phyloP scores from a whole-genome alignment of 805 yeast species.

The Tetrapisispora namnaoensis region DNA sequence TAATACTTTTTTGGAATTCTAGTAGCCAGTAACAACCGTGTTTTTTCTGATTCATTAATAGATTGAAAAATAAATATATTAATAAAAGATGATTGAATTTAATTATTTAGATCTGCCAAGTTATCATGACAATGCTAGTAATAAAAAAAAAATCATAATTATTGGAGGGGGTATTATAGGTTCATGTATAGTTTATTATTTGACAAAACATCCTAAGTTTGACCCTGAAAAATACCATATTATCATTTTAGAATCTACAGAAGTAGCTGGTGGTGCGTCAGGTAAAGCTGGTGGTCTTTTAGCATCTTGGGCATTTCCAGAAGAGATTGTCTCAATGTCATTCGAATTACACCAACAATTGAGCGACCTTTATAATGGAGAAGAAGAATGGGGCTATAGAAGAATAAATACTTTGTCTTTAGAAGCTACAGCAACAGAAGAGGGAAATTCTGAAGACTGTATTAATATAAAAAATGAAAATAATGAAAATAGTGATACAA shows the following conservation, averaged over 20 bases:
- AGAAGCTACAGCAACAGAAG: constrained; percentile 42
- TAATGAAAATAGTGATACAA: constrained; percentile 8
- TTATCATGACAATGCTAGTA: constrained; percentile 26
- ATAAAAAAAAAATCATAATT: constrained; percentile 67
- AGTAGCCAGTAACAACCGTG: too few relatives aligned
- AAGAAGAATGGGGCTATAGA: constrained; percentile 84
- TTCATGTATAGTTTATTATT: constrained; percentile 84
- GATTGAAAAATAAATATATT: too few relatives aligned
- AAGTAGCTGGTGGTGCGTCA: constrained; percentile 95
- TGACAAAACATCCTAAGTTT: constrained; percentile 74
- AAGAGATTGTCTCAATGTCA: constrained; percentile 81
- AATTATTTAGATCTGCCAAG: not conserved
- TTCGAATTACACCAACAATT: constrained; percentile 79
- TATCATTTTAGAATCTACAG: constrained; percentile 74
- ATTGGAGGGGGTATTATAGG: constrained; percentile 97
- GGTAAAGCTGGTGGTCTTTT: constrained; percentile 96
- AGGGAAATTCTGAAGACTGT: not conserved
- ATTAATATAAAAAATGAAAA: not conserved
- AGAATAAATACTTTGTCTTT: constrained; percentile 75
- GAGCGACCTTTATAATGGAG: constrained; percentile 74
- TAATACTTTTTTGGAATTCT: too few relatives aligned
- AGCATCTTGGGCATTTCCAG: constrained; percentile 96
- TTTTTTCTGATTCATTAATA: too few relatives aligned
- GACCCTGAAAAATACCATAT: constrained; percentile 67
- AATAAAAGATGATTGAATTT: not conserved